These are phyloP conservation scores for Phycomyces blakesleeanus DNA, from an alignment of 192 early-diverging fungal genomes.

Conservation along the genomic window DNA sequence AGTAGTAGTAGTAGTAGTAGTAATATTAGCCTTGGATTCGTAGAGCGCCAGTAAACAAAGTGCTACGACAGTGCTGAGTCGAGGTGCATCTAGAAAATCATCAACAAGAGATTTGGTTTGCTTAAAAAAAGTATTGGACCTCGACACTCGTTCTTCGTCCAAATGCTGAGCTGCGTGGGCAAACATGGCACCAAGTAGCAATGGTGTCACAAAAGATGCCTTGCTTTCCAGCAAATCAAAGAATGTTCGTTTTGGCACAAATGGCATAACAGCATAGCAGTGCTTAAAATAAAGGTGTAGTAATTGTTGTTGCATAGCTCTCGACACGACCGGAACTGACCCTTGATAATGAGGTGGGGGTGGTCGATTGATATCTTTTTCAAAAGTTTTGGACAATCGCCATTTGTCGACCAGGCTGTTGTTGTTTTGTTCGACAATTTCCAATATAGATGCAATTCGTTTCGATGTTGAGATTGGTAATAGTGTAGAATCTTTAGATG, in stretches of 20 bases:
- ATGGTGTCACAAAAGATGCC: slow-evolving; percentile 18
- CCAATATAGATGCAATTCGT: neutral
- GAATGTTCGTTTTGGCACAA: slow-evolving; percentile 28
- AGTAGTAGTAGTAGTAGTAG: slow-evolving; percentile 1
- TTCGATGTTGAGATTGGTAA: neutral
- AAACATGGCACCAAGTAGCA: slow-evolving; percentile 28
- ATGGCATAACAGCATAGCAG: slow-evolving; percentile 22
- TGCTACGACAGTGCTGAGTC: slow-evolving; percentile 24
- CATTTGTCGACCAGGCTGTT: neutral
- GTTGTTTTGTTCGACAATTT: neutral
- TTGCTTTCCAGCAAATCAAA: slow-evolving; percentile 20
- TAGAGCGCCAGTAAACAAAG: slow-evolving; percentile 22
- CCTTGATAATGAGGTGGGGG: neutral
- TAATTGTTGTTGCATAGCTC: slow-evolving; percentile 15
- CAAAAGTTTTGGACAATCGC: no score
- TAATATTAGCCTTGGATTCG: slow-evolving; percentile 11
- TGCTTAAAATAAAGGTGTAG: slow-evolving; percentile 27
- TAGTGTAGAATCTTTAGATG: neutral
- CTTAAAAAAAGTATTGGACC: slow-evolving; percentile 21
- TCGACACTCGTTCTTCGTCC: neutral
- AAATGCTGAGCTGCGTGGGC: slow-evolving; percentile 27
- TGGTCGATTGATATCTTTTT: neutral
- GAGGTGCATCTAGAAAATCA: slow-evolving; percentile 19
- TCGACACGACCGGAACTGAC: neutral
- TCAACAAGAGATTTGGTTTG: slow-evolving; percentile 28